Conservation (phyloP, 225 moss, liverwort and hornwort genomes). For the Bryoerythrophyllum caledonicum region DNA sequence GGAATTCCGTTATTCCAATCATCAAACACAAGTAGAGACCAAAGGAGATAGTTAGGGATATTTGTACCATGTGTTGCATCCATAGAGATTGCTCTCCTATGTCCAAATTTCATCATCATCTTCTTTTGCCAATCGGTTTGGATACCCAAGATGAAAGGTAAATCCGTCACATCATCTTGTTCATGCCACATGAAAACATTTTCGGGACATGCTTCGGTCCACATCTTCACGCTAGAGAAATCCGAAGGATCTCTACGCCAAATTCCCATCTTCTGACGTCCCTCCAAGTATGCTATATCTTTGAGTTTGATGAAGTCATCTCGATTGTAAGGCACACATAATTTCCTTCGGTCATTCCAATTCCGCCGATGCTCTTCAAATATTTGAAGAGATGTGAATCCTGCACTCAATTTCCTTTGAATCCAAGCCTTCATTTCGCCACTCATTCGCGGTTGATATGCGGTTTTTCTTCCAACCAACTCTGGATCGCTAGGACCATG, state of each 20-base stretch:
- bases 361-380: background rate
- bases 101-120: background rate
- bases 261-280: background rate
- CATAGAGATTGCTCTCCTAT: background rate
- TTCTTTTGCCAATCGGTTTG: background rate
- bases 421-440: background rate
- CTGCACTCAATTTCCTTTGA: background rate
- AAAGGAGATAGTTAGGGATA: background rate
- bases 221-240: background rate
- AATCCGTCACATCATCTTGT: background rate
- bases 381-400: background rate
- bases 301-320: background rate
- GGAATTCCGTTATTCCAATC: background rate
- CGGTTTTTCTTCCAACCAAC: background rate
- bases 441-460: background rate
- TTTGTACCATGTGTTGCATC: background rate
- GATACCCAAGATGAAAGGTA: background rate
- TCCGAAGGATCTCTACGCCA: background rate
- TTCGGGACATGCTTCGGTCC: rapidly evolving
- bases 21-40: background rate
- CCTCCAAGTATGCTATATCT: background rate
- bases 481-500: background rate
- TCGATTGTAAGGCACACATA: background rate
- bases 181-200: background rate
- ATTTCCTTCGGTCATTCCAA: background rate